Percentiles rank a stretch among this genome's conserved stretches.
These are phyloP conservation scores for Acanthamoeba triangularis DNA, from an alignment of 208 protist genomes.

Conservation along the genomic window DNA sequence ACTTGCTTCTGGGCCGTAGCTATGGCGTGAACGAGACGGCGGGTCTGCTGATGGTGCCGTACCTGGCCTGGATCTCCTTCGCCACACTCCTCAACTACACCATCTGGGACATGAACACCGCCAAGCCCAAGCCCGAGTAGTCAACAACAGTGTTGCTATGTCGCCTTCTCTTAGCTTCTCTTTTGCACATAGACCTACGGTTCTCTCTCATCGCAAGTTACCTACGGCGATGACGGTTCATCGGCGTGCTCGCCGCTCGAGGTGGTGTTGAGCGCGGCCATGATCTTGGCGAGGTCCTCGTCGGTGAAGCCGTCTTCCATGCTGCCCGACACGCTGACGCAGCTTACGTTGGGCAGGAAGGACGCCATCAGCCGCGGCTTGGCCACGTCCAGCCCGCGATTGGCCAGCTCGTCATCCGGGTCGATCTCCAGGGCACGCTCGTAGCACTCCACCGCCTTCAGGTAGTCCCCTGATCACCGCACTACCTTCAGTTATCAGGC, in stretches of 20 bases:
- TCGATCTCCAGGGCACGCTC: not conserved
- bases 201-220: too few relatives aligned
- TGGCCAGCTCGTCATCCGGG: not conserved
- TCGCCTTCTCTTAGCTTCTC: not conserved
- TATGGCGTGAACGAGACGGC: constrained; percentile 63
- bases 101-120: constrained; percentile 1
- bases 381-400: not conserved
- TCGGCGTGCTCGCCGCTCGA: too few relatives aligned
- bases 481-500: not conserved
- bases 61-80: constrained; percentile 59
- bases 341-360: not conserved
- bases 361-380: not conserved
- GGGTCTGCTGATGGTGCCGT: constrained; percentile 35
- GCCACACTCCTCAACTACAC: constrained; percentile 46
- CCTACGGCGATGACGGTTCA: too few relatives aligned
- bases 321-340: not conserved
- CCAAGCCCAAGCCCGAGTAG: not conserved
- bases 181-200: too few relatives aligned
- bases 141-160: not conserved
- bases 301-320: constrained; percentile 12
- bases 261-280: not conserved
- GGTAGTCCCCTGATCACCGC: not conserved
- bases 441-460: not conserved
- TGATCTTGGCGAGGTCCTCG: constrained; percentile 17
- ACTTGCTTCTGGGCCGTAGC: not conserved